Evolutionary conservation across 148 eudicot species (phyloP), one percentile per base, ranked within the genome.

Genomic region (Camellia sinensis): DNA sequence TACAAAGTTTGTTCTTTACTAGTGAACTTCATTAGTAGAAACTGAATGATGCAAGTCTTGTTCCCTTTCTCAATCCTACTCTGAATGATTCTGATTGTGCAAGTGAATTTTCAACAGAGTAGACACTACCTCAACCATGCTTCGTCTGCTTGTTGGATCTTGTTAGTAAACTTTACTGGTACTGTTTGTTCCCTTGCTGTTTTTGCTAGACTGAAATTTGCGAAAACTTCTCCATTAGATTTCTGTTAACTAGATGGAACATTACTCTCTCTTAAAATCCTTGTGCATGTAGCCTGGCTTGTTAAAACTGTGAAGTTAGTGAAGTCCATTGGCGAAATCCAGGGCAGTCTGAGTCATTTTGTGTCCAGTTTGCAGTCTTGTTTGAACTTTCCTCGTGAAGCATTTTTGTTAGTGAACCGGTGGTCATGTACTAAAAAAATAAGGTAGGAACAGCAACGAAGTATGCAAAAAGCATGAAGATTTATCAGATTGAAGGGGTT

Each of bases 381-480:
- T 21, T 19, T 22, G 80, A 59, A 41, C 73, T 69, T 67, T 52
- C 46, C 62, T 43, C 60, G 6, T 21, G 56, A 12, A 87, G 82
- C 92, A 95, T 90, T n/a, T 89, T 87, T n/a, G 80, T 83, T 56
- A 93, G 84, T 2, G 91, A 84, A 14, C 94, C 94, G 56, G 87
- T 93, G 5, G 71, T 56, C 82, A 91, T 90, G 80, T 89, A 89
- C 71, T 89, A 94, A 57, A 83, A 91, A 9, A 91, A 82, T 14
- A 29, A 90, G 89, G 84, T 90, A 90, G 87, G 88, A 89, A 65
- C 76, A 44, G 22, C 88, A 87, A 6, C 83, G 80, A 19, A 78
- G 53, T 46, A 78, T 79, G 66, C 91, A 90, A 81, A 87, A 82
- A 8, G 95, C 95, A 50, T 75, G 75, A 48, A 93, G 87, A 7